These are phyloP conservation scores for Lactifluus volemus DNA, from an alignment of 768 basidiomycete species.

Conservation along the genomic window DNA sequence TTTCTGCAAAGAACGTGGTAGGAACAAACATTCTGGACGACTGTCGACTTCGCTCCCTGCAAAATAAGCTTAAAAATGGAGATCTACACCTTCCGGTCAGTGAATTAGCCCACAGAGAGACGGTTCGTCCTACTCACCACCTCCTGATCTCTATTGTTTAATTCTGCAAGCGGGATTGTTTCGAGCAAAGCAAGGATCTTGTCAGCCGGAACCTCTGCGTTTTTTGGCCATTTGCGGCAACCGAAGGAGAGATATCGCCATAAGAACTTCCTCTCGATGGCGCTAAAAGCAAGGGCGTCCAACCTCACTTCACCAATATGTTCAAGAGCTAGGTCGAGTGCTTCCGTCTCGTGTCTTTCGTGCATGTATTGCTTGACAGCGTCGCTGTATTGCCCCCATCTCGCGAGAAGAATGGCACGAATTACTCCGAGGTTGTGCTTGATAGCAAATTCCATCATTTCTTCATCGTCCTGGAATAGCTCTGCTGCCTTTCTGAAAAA, in stretches of 20 bases:
- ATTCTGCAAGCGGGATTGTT: background rate
- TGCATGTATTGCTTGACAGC: constrained; percentile 46
- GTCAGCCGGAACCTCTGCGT: background rate
- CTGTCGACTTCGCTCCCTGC: background rate
- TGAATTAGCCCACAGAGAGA: too few species aligned
- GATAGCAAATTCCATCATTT: constrained; percentile 49
- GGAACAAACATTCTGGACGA: background rate
- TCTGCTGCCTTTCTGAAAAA: constrained; percentile 34
- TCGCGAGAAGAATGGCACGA: constrained; percentile 36
- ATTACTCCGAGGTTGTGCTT: constrained; percentile 43
- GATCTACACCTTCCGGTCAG: background rate
- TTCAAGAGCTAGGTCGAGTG: constrained; percentile 37
- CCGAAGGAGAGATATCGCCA: constrained; percentile 22
- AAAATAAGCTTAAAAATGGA: constrained; percentile 3
- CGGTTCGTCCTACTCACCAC: background rate
- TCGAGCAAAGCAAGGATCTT: background rate
- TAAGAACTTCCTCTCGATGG: constrained; percentile 33
- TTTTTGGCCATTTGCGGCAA: constrained; percentile 3
- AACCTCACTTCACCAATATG: constrained; percentile 20
- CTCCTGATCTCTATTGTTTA: background rate
- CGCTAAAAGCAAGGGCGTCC: constrained; percentile 23
- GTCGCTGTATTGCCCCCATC: constrained; percentile 34
- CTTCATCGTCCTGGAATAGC: constrained; percentile 44
- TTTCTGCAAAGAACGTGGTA: background rate
- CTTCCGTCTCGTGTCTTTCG: constrained; percentile 39